phyloP scores from a whole-genome alignment of 495 filamentous ascomycete species.

The Aspergillus sclerotioniger region DNA sequence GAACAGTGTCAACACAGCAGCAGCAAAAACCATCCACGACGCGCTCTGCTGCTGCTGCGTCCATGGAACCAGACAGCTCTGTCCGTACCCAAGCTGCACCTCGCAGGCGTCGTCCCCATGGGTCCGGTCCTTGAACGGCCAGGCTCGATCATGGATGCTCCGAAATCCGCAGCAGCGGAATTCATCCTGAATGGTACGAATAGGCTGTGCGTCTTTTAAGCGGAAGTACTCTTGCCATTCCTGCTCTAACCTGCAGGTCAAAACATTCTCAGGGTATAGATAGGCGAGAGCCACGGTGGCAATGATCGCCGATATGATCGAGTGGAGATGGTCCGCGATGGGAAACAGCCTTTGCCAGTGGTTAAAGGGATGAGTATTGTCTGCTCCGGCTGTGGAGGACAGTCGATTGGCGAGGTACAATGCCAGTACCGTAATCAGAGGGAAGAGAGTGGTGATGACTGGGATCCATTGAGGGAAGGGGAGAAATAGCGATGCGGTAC shows the following conservation, averaged over 20 bases:
- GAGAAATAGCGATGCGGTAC: constrained; percentile 23
- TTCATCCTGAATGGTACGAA: constrained; percentile 61
- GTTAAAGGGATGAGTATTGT: not conserved
- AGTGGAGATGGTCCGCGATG: constrained; percentile 32
- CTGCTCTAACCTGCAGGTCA: constrained; percentile 51
- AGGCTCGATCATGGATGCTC: constrained; percentile 53
- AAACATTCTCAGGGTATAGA: constrained; percentile 42
- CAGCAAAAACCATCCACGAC: constrained; percentile 30
- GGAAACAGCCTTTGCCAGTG: constrained; percentile 3
- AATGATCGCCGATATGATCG: constrained; percentile 50
- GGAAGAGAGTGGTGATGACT: constrained; percentile 26
- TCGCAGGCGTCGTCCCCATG: constrained; percentile 34
- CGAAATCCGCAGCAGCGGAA: constrained; percentile 65
- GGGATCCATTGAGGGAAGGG: constrained; percentile 29
- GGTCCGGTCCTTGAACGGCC: constrained; percentile 50
- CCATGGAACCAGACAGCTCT: constrained; percentile 31
- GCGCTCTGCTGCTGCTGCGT: constrained; percentile 18
- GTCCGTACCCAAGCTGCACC: constrained; percentile 25
- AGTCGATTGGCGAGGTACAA: constrained; percentile 9
- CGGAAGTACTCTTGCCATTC: constrained; percentile 53
- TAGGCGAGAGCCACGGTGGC: constrained; percentile 57
- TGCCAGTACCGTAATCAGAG: constrained; percentile 15
- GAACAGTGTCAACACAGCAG: constrained; percentile 21
- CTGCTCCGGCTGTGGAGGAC: not conserved
- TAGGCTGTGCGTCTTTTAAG: constrained; percentile 44